Percentiles rank a stretch among this genome's conserved stretches.
These are phyloP conservation scores for Parascedosporium putredinis DNA, from an alignment of 2,329 filamentous ascomycete genomes.

Conservation along the genomic window DNA sequence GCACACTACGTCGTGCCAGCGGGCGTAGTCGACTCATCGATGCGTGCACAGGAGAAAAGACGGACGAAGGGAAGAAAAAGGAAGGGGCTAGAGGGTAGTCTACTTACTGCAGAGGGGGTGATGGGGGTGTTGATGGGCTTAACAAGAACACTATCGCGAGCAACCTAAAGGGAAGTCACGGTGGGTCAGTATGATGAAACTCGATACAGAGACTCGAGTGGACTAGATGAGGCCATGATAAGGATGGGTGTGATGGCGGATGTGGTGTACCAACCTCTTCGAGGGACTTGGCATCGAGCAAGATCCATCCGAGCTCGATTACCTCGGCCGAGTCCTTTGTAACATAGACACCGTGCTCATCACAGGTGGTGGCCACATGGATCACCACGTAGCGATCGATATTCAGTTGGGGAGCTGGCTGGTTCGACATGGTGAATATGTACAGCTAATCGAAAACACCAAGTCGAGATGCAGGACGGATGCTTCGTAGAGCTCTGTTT, in stretches of 20 bases:
- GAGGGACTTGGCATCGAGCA: constrained; percentile 81
- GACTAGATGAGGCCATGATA: constrained; percentile 10
- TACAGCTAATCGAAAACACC: background rate
- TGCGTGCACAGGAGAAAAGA: too few relatives aligned
- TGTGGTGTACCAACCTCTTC: constrained; percentile 75
- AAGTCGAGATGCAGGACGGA: constrained; percentile 6
- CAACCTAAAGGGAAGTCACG: constrained; percentile 48
- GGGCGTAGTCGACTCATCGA: too few relatives aligned
- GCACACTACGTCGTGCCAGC: too few relatives aligned
- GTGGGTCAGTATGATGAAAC: constrained; percentile 11
- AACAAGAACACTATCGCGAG: constrained; percentile 91
- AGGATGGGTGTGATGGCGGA: background rate
- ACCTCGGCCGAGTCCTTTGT: constrained; percentile 99
- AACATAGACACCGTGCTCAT: constrained; percentile 98
- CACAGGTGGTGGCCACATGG: constrained; percentile 96
- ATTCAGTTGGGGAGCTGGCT: constrained; percentile 47
- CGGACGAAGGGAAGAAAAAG: too few relatives aligned
- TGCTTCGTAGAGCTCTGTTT: constrained; percentile 9
- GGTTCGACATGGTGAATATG: constrained; percentile 23
- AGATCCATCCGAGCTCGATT: constrained; percentile 97
- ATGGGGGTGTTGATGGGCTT: constrained; percentile 99
- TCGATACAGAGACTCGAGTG: background rate
- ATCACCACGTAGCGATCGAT: constrained; percentile 97
- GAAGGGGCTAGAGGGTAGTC: too few relatives aligned
- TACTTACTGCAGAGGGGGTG: constrained; percentile 93